Evolutionary conservation across 371 early-diverging fungal species (phyloP), one percentile per base, ranked within the genome.

Genomic region (Rhizopus arrhizus): DNA sequence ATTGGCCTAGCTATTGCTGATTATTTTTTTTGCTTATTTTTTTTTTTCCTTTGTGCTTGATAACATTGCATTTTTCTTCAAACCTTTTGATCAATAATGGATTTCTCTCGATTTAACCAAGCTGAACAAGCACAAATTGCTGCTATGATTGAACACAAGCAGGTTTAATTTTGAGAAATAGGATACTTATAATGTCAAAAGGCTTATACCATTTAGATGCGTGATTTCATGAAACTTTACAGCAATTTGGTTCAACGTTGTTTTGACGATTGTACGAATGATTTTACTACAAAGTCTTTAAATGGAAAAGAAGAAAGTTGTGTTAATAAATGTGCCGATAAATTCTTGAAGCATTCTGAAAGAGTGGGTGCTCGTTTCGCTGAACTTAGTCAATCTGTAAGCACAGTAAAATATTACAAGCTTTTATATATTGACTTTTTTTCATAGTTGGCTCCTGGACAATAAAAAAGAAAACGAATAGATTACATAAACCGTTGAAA

Each of bases 331-430:
- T 97, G 97, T 73, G 86, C 93, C n/a, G 92, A 92, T 68, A 97
- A 96, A 81, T 93, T 94, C 83, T 84, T 97, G 78, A 93, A 93
- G 85, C 88, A 92, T 71, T 88, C 92, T 68, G 94, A 95, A 77
- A 89, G 96, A 45, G 89, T 94, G 16, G 91, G 92, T 57, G 82
- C 88, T 64, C 86, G 95, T 56, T 95, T 94, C 65, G 91, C 86
- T 22, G 95, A 95, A 78, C 85, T 80, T 28, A 80, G 76, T 56
- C 77, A 80, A 72, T 69, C 71, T 41, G 75, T 80, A 76, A 70
- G 70, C n/a, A n/a, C 2, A 22, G 2, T 22, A 22, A 22, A 22
- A 22, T 22, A 22, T 22, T 0, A 22, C 22, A 22, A 22, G 22
- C 0, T 2, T 22, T 22, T 22, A 22, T 22, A 22, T 22, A 22